Conservation (phyloP, 768 basidiomycete species). For the Epithele typhae region DNA sequence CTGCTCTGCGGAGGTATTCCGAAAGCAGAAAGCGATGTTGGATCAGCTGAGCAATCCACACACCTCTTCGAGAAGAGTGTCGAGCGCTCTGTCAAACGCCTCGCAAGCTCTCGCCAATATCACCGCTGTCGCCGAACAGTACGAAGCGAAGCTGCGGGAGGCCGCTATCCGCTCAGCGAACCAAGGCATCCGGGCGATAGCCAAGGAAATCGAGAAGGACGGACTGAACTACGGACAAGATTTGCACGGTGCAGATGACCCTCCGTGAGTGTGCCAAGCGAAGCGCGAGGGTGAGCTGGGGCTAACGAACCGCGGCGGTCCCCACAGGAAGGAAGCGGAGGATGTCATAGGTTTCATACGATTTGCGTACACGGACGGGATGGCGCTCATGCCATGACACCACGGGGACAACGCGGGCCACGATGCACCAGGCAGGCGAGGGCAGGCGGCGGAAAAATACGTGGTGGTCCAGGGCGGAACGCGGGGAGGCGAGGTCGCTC, state of each 20-base stretch:
- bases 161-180: conserved; percentile 45
- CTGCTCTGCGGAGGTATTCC: conserved; percentile 45
- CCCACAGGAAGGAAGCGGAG: conserved; percentile 15
- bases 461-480: too few relatives aligned
- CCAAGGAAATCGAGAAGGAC: conserved; percentile 55
- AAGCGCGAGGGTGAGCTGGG: neutral
- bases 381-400: conserved; percentile 49
- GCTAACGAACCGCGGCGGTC: conserved; percentile 6
- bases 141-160: conserved; percentile 46
- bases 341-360: conserved; percentile 42
- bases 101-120: conserved; percentile 33
- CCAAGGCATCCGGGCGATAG: conserved; percentile 53
- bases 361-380: conserved; percentile 50
- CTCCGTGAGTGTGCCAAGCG: conserved; percentile 38
- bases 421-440: too few relatives aligned
- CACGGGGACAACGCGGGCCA: too few relatives aligned
- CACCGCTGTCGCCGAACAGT: conserved; percentile 43
- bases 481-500: too few relatives aligned
- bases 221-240: conserved; percentile 44
- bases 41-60: conserved; percentile 33
- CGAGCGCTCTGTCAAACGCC: neutral
- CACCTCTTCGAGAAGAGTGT: conserved; percentile 26
- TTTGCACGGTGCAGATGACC: conserved; percentile 31
- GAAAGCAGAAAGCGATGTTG: conserved; percentile 43
- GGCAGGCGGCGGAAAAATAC: too few relatives aligned